phyloP scores from a whole-genome alignment of 2,329 filamentous ascomycete species.

The Colletotrichum cuscutae region DNA sequence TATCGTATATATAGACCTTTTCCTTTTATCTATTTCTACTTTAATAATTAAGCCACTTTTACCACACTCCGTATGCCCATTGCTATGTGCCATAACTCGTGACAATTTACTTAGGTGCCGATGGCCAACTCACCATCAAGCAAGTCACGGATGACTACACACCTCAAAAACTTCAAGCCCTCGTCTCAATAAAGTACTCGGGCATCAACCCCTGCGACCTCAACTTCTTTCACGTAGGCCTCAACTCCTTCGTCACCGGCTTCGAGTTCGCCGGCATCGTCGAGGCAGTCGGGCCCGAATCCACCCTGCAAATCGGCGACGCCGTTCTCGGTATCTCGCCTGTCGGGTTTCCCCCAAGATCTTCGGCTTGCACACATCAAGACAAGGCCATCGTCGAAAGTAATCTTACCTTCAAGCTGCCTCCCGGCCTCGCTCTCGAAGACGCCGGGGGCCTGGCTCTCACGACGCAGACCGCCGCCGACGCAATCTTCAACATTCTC shows the following conservation, averaged over 20 bases:
- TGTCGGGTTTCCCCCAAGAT: neutral
- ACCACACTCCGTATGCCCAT: no score
- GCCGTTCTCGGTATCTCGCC: conserved; percentile 4
- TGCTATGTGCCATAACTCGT: no score
- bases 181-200: conserved; percentile 7
- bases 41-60: no score
- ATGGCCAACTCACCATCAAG: neutral
- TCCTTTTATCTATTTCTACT: no score
- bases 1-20: no score
- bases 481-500: conserved; percentile 11
- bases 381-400: neutral
- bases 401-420: neutral
- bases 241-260: neutral
- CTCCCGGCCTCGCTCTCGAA: neutral
- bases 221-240: neutral
- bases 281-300: neutral
- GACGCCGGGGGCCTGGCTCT: neutral
- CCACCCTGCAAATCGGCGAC: neutral
- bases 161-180: neutral
- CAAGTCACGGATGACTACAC: neutral
- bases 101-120: conserved; percentile 5
- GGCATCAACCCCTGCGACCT: conserved; percentile 13
- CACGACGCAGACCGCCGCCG: neutral
- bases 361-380: conserved; percentile 1
- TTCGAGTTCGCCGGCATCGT: conserved; percentile 15